phyloP scores from a whole-genome alignment of 352 stramenopile species.

The Phytophthora cryptogea region DNA sequence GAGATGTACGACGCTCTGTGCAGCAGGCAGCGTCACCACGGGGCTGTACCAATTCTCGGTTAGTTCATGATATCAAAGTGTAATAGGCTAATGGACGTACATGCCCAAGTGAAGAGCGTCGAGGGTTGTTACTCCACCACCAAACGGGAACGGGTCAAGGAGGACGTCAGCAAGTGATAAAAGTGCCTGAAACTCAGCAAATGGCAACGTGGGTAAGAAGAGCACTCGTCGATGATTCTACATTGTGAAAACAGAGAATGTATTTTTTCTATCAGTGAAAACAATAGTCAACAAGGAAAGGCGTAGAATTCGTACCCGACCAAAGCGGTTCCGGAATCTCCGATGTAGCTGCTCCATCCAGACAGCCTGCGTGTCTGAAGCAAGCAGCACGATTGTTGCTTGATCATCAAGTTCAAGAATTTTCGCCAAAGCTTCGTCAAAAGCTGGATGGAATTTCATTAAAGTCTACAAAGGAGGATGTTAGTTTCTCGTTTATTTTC shows the following conservation, averaged over 20 bases:
- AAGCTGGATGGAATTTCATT: slow-evolving; percentile 67
- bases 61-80: background rate
- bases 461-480: slow-evolving; percentile 43
- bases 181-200: slow-evolving; percentile 58
- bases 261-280: background rate
- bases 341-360: slow-evolving; percentile 59
- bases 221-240: slow-evolving; percentile 44
- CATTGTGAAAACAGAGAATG: background rate
- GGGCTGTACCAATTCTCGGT: slow-evolving; percentile 31
- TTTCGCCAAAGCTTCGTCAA: slow-evolving; percentile 46
- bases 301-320: slow-evolving; percentile 33
- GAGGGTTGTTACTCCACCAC: slow-evolving; percentile 83
- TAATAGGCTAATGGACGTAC: slow-evolving; percentile 45
- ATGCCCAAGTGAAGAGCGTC: slow-evolving; percentile 79
- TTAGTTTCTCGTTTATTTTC: background rate
- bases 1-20: slow-evolving; percentile 60
- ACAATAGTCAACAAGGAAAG: too few species aligned
- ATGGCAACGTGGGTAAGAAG: slow-evolving; percentile 66
- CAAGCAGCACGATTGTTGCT: slow-evolving; percentile 49
- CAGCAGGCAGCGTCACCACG: slow-evolving; percentile 57
- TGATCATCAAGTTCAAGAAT: slow-evolving; percentile 46
- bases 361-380: slow-evolving; percentile 47
- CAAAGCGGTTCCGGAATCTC: slow-evolving; percentile 44
- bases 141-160: slow-evolving; percentile 86
- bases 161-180: slow-evolving; percentile 68